Base-by-base conservation (phyloP, 495 filamentous ascomycete species). In the Xylaria acuta region DNA sequence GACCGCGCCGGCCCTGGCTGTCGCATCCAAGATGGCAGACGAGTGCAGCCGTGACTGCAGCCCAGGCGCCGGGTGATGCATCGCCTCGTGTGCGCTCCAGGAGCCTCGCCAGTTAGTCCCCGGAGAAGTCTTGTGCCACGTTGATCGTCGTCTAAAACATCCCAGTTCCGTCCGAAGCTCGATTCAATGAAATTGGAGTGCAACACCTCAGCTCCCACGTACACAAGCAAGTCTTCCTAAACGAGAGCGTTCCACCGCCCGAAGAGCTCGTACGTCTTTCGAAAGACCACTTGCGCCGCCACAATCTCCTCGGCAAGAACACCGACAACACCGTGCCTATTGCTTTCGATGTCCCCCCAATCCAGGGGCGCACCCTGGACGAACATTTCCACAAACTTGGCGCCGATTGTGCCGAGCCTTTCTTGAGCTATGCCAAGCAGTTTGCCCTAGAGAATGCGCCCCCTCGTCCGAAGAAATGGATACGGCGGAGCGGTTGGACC, bases 331-430 rank as follows among this genome's bases (percentile, higher is more conserved):
- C 86, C 8, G 84, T 88, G 6, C 93, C 96, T 1, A 90, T 98
- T 76, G 91, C 88, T 47, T 98, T 98, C 79, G 90, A 97, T 72
- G 83, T 99, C 1, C 96, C 96, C 0, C 75, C 82, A 22, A 88
- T 99, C 11, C 91, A 93, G 64, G 97, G 96, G 5, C 75, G 85
- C 36, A 92, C 93, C 0, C 82, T 99, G 32, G 97, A 98, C 80
- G 97, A 98, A 75, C 96, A 99, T 81, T 99, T 99, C 78, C 86
- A 93, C 85, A 95, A 89, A 79, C 88, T 99, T 6, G 96, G 96
- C 27, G 88, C 91, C 83, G 94, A 97, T 77, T 89, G 91, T 18
- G 93, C 93, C 30, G 93, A 98, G 73, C 95, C 95, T n/a, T 98
- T 94, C 78, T 80, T 97, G 51, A 81, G 82, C 0, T 85, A 89